These are phyloP conservation scores for Psidium friedrichsthalianum DNA, from an alignment of 345 rosid genomes.

Conservation along the genomic window DNA sequence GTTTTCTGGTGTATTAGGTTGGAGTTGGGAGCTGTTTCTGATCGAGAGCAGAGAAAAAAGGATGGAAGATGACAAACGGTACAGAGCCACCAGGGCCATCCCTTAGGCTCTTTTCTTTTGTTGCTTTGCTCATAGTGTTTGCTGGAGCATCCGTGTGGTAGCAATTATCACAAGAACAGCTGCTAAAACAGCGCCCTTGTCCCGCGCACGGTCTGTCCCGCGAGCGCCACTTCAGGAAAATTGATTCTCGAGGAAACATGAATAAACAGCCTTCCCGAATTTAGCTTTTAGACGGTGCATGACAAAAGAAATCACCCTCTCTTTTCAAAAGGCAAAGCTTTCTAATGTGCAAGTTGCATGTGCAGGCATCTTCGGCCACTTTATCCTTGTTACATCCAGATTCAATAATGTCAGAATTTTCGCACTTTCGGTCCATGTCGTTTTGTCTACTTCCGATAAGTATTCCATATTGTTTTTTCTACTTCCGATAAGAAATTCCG, in stretches of 20 bases:
- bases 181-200: neutral
- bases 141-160: neutral
- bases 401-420: neutral
- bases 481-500: conserved; percentile 11
- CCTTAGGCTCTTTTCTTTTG: neutral
- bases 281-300: conserved; percentile 2
- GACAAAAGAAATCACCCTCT: conserved; percentile 20
- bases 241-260: neutral
- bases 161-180: neutral
- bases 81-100: neutral
- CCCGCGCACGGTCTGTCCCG: neutral
- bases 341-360: conserved; percentile 22
- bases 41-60: neutral
- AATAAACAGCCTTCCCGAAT: neutral
- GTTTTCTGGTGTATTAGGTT: neutral
- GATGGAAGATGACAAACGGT: neutral
- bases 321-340: neutral
- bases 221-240: neutral
- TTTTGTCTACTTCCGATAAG: conserved; percentile 3
- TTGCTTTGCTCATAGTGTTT: neutral
- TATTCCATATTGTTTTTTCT: conserved; percentile 3
- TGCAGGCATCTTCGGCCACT: conserved; percentile 12
- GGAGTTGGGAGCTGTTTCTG: neutral
- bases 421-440: neutral
- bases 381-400: conserved; percentile 19